Evolutionary conservation across 129 eudicot species (phyloP).

Genomic region (Cynara cardunculus): DNA sequence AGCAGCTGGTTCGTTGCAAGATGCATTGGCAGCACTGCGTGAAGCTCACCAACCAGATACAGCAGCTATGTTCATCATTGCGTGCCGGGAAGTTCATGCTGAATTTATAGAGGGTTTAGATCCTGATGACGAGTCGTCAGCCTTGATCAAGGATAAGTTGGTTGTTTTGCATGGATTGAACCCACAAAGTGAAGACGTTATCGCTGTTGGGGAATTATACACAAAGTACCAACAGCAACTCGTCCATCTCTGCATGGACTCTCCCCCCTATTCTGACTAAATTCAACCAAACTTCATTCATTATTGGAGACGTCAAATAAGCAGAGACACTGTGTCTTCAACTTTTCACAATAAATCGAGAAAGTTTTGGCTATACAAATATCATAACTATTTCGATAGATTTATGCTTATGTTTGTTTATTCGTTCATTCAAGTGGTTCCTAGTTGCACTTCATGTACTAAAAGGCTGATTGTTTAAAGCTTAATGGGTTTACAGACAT

Average conservation of each 20-base stretch:
- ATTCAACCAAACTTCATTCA: not conserved
- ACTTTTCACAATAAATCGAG: too few relatives aligned
- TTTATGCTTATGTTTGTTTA: too few relatives aligned
- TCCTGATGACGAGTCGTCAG: constrained; percentile 49
- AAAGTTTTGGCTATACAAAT: too few relatives aligned
- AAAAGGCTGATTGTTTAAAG: too few relatives aligned
- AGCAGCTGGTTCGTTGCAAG: constrained; percentile 88
- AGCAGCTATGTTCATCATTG: constrained; percentile 88
- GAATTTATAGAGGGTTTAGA: constrained; percentile 54
- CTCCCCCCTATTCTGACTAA: constrained; percentile 59
- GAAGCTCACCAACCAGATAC: constrained; percentile 91
- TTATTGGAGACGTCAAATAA: too few relatives aligned
- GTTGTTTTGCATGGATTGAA: constrained; percentile 49
- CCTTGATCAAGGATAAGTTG: constrained; percentile 46
- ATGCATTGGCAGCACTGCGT: constrained; percentile 82
- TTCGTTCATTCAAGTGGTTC: too few relatives aligned
- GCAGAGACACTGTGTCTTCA: too few relatives aligned
- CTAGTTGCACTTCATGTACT: too few relatives aligned
- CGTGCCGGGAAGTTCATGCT: constrained; percentile 67
- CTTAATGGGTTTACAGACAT: too few relatives aligned
- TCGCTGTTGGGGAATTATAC: constrained; percentile 70
- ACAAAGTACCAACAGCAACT: constrained; percentile 84
- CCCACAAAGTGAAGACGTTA: constrained; percentile 70
- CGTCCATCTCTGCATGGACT: constrained; percentile 94
- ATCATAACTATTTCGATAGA: too few relatives aligned